Evolutionary conservation across 306 rosid species (phyloP), one percentile per base, ranked within the genome.

Genomic region (Gynostemma pentaphyllum): DNA sequence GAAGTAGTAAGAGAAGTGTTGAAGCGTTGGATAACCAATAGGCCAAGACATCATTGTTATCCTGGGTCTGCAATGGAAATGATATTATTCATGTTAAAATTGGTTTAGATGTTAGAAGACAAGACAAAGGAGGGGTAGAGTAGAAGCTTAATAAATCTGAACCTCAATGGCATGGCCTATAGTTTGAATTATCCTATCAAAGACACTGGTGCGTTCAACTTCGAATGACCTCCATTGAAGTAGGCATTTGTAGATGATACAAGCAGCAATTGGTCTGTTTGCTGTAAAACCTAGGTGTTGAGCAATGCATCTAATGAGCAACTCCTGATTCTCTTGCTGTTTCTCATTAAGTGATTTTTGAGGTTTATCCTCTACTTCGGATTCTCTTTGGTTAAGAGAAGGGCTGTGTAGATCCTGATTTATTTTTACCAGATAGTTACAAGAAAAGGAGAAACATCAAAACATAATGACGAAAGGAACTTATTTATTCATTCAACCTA

Each of bases 161-260:
- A 19, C 51, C 75, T 74, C 66, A 89, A 96, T 87, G 84, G 97
- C 37, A 94, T 84, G 39, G 97, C 97, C 96, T 75, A 94, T 83
- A 13, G 94, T 82, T 83, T 94, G 99, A 85, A 89, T 94, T 44
- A 94, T 75, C 47, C 97, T 91, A 60, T 94, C 99, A 48, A 94
- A 94, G 48, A 94, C 91, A 53, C 76, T 87, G 47, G 99, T 94
- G 68, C 99, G 85, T 76, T 94, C 99, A 55, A 94, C 99, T 89
- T 94, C 99, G 67, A 94, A 94, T 56, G 99, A 94, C 71, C 99
- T 81, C 99, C 99, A 94, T 65, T 94, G 97, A 74, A 88, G 95
- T 74, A 94, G 94, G 72, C 99, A 89, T 83, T 89, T 94, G 75
- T 89, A 94, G 76, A 89, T 79, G 74, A 94, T 76, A 76, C 95